These are phyloP conservation scores for Paspalum notatum DNA, from an alignment of 176 grass and related monocot genomes.

Conservation along the genomic window DNA sequence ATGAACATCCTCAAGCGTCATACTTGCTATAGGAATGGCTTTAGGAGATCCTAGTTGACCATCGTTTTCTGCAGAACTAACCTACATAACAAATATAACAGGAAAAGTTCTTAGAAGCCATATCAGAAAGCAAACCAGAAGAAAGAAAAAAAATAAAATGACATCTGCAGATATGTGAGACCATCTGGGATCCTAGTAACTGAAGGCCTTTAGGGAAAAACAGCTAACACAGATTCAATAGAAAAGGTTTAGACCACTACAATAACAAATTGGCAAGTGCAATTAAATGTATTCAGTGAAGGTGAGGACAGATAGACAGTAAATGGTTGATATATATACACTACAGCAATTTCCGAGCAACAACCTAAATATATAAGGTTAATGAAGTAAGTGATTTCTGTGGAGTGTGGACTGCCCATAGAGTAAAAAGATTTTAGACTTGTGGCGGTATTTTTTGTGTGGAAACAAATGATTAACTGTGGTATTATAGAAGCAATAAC, in stretches of 20 bases:
- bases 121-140: not conserved
- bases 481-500: not conserved
- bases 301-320: not conserved
- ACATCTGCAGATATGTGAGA: not conserved
- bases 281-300: not conserved
- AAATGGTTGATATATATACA: not conserved
- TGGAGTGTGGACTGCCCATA: not conserved
- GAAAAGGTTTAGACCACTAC: not conserved
- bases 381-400: not conserved
- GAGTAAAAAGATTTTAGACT: not conserved
- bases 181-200: not conserved
- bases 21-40: slow-evolving; percentile 58
- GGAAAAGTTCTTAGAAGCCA: not conserved
- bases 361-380: not conserved
- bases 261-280: slow-evolving; percentile 11
- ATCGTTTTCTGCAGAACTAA: slow-evolving; percentile 48
- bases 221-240: not conserved
- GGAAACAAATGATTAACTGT: not conserved
- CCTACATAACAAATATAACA: slow-evolving; percentile 45
- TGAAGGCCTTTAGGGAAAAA: not conserved
- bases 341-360: not conserved
- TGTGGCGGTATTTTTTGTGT: not conserved
- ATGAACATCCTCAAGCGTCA: slow-evolving; percentile 57
- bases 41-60: slow-evolving; percentile 67
- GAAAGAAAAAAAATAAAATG: not conserved